Conservation (phyloP, 169 alveolate species). For the Cryptosporidium andersoni region DNA sequence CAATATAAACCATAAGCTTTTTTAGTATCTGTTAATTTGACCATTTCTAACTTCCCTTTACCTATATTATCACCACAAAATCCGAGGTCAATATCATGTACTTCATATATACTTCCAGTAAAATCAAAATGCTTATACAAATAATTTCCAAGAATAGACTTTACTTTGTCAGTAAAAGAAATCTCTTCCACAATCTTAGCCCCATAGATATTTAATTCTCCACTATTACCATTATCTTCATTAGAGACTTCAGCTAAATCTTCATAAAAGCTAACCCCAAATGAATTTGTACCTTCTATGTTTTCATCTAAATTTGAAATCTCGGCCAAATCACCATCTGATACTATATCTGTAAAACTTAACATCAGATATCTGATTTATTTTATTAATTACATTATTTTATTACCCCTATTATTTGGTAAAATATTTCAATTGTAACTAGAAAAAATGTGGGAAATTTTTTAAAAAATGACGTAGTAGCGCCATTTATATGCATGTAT, state of each 20-base stretch:
- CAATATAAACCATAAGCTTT: constrained; percentile 25
- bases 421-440: too few species aligned
- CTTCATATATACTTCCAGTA: background rate
- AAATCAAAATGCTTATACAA: background rate
- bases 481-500: too few species aligned
- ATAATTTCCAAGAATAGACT: constrained; percentile 28
- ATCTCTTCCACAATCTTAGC: constrained; percentile 23
- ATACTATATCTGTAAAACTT: background rate
- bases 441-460: too few species aligned
- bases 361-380: too few species aligned
- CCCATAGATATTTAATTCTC: background rate
- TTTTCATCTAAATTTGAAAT: background rate
- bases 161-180: background rate
- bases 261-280: constrained; percentile 65
- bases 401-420: too few species aligned
- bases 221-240: background rate
- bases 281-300: constrained; percentile 8
- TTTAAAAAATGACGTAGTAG: too few species aligned
- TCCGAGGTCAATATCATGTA: constrained; percentile 10
- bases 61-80: constrained; percentile 47
- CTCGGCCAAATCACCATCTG: background rate
- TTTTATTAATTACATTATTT: too few species aligned
- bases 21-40: background rate
- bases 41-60: constrained; percentile 15
- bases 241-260: constrained; percentile 35